Base-by-base conservation (phyloP, 305 asterid genomes). In the Fraxinus platypoda region DNA sequence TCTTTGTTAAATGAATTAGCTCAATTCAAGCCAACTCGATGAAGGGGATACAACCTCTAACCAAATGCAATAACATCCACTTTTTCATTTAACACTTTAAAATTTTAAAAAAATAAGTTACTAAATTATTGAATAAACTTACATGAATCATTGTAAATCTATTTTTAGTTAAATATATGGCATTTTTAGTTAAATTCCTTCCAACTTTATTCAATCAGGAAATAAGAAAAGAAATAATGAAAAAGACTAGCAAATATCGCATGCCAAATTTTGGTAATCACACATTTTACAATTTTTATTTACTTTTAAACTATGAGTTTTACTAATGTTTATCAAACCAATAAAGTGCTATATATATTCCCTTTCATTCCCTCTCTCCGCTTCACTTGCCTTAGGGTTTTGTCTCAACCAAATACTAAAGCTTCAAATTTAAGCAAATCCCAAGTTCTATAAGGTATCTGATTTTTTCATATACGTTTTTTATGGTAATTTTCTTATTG, bases 351-450 rank as follows among this genome's bases (percentile, higher is more conserved):
- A 49, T 46, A 43, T 46, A 5, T 70, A 70, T 70, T 6, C 75
- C 75, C 25, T 70, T 70, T 2, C 41, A 31, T 15, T 70, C 43
- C 9, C 8, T 70, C 23, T 70, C 7, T 70, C 25, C 5, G 41
- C 41, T 70, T 70, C 41, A 15, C 4, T 21, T 8, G 75, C 41
- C 74, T 54, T 86, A 84, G 91, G 91, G 88, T 88, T 88, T 84
- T 80, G 57, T 84, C 84, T 54, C 86, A 83, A 84, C 84, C 84
- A 37, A 33, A 82, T 78, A 57, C 34, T 26, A 17, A 17, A 82
- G 80, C 81, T 75, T 81, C 78, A 31, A 81, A 41, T 59, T 77
- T 79, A 66, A 84, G 86, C 82, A 25, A 33, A 26, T 66, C 43
- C 54, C 70, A 59, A 52, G 28, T 59, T 82, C 82, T 73, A 57